Percentiles rank a stretch among this genome's conserved stretches.
phyloP scores from a whole-genome alignment of 1,284 basidiomycete genomes.

The Somion occarium region DNA sequence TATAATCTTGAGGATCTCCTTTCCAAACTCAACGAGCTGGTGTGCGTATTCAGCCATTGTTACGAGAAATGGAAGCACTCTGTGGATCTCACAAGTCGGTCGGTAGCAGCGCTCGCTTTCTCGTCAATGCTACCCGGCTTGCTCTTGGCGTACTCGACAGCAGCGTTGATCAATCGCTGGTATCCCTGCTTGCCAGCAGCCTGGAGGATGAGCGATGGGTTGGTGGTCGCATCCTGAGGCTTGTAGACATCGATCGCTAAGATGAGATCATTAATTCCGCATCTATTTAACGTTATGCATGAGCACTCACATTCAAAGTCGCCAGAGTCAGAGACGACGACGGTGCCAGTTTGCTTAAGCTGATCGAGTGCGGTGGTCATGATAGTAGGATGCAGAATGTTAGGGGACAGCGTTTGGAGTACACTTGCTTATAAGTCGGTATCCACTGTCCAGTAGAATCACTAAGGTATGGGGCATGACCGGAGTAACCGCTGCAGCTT shows the following conservation, averaged over 20 bases:
- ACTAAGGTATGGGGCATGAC: too few relatives aligned
- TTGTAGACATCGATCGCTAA: slow-evolving; percentile 88
- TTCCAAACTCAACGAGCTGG: slow-evolving; percentile 94
- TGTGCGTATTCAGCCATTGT: background rate
- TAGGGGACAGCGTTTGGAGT: background rate
- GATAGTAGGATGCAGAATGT: slow-evolving; percentile 11
- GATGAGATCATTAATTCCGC: slow-evolving; percentile 13
- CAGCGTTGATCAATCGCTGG: slow-evolving; percentile 78
- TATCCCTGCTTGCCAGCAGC: slow-evolving; percentile 91
- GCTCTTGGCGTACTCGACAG: slow-evolving; percentile 78
- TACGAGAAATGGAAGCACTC: background rate
- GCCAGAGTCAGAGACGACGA: slow-evolving; percentile 93
- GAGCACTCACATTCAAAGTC: slow-evolving; percentile 69
- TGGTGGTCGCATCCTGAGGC: slow-evolving; percentile 92
- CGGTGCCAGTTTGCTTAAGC: slow-evolving; percentile 87
- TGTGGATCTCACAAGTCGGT: slow-evolving; percentile 69
- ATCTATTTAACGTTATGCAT: background rate
- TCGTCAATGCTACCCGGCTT: slow-evolving; percentile 73
- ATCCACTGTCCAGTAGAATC: too few relatives aligned
- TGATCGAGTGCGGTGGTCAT: slow-evolving; percentile 88
- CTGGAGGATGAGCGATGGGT: slow-evolving; percentile 90
- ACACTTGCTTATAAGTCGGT: slow-evolving; percentile 10
- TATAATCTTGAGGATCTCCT: slow-evolving; percentile 92
- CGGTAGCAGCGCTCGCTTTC: slow-evolving; percentile 76
- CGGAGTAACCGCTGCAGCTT: background rate